Evolutionary conservation across 345 rosid species (phyloP).

Genomic region (Moricandia moricandioides): DNA sequence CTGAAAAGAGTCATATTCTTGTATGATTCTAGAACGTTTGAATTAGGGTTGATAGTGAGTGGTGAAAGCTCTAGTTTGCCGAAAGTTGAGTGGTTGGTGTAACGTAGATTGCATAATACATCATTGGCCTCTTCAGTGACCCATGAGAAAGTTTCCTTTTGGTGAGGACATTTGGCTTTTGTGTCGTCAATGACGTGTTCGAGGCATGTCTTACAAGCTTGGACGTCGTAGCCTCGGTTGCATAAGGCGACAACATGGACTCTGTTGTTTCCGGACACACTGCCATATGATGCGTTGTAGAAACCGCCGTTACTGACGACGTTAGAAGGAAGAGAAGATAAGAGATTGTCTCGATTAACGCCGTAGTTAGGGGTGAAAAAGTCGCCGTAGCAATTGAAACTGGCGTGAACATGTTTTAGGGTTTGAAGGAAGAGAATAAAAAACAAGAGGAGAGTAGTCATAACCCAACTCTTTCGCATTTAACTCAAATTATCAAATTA

Average conservation of each 20-base stretch:
- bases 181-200: conserved; percentile 15
- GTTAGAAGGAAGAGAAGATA: conserved; percentile 38
- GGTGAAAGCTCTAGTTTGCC: conserved; percentile 36
- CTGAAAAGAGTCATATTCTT: conserved; percentile 25
- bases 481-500: neutral
- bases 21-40: neutral
- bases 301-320: conserved; percentile 34
- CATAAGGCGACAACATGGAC: conserved; percentile 40
- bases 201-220: conserved; percentile 34
- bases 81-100: conserved; percentile 32
- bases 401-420: conserved; percentile 9
- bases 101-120: conserved; percentile 39
- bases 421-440: conserved; percentile 8
- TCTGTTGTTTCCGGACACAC: conserved; percentile 7
- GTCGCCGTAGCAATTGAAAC: conserved; percentile 21
- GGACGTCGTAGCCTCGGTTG: conserved; percentile 33
- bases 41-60: neutral
- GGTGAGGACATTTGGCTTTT: conserved; percentile 32
- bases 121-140: conserved; percentile 15
- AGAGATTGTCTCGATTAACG: conserved; percentile 25
- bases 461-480: conserved; percentile 6
- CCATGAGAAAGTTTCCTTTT: conserved; percentile 38
- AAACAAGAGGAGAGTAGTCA: neutral
- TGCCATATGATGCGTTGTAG: conserved; percentile 36
- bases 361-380: conserved; percentile 35